Evolutionary conservation across 2,329 filamentous ascomycete species (phyloP).

Genomic region (Talaromyces atroroseus): DNA sequence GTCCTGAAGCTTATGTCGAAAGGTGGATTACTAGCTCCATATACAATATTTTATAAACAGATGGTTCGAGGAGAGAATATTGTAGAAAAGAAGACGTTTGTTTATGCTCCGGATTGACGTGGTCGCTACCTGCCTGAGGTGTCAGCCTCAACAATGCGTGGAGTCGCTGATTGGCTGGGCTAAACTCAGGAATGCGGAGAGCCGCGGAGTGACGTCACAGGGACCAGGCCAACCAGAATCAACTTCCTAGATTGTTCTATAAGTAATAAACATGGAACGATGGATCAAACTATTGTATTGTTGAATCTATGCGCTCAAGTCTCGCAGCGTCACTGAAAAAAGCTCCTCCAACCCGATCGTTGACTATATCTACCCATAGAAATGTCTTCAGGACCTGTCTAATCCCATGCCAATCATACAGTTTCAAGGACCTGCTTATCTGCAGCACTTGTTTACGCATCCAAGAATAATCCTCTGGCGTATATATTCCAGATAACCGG

Average conservation of each 20-base stretch:
- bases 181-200: background rate
- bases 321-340: background rate
- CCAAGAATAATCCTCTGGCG: background rate
- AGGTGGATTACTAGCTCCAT: background rate
- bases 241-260: background rate
- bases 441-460: background rate
- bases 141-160: background rate
- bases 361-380: conserved; percentile 1
- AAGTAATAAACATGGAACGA: too few species aligned
- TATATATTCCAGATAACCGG: background rate
- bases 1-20: background rate
- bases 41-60: background rate
- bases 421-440: background rate
- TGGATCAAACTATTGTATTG: background rate
- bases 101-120: background rate
- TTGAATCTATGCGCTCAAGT: background rate
- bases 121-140: background rate
- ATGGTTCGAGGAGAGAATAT: background rate
- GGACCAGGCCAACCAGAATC: background rate
- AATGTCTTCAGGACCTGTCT: conserved; percentile 1
- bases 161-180: background rate
- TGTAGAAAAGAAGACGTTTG: background rate
- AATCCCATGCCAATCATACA: background rate
- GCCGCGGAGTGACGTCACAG: background rate
- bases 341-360: background rate